Conservation (phyloP, 1,139 yeast species). For the Candida freyschussii region DNA sequence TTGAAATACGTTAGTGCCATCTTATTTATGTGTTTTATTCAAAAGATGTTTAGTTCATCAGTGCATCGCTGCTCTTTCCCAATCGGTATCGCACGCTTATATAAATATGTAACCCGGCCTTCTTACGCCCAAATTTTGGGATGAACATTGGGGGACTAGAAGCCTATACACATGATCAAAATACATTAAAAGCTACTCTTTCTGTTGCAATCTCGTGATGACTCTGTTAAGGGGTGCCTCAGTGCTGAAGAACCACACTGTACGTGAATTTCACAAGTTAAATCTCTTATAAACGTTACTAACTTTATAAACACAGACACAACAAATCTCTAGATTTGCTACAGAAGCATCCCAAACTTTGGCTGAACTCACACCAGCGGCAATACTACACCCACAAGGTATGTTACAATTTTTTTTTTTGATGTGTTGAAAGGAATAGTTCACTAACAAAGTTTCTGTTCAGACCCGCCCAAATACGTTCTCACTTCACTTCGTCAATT, state of each 20-base stretch:
- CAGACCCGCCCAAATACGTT: constrained; percentile 65
- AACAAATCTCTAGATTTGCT: constrained; percentile 19
- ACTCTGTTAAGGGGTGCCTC: constrained; percentile 1
- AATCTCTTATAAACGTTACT: constrained; percentile 6
- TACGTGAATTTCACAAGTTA: constrained; percentile 10
- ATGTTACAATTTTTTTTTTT: constrained; percentile 5
- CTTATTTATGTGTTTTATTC: too few species aligned
- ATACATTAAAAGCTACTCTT: too few species aligned
- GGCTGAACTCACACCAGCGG: constrained; percentile 6
- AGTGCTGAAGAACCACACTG: constrained; percentile 1
- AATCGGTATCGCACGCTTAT: too few species aligned
- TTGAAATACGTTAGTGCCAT: too few species aligned
- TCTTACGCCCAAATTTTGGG: too few species aligned
- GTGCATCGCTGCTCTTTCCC: too few species aligned
- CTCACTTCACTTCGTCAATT: constrained; percentile 77
- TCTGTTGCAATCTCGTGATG: neutral
- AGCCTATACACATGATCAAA: too few species aligned
- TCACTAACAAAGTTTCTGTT: constrained; percentile 14
- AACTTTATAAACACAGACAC: constrained; percentile 9
- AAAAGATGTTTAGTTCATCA: too few species aligned
- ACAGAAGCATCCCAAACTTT: constrained; percentile 15
- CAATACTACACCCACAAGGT: constrained; percentile 18
- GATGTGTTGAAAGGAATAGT: too few species aligned
- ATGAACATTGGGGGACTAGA: too few species aligned
- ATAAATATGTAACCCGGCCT: too few species aligned